Base-by-base conservation (phyloP, 192 early-diverging fungal genomes). In the Coemansia sp. region DNA sequence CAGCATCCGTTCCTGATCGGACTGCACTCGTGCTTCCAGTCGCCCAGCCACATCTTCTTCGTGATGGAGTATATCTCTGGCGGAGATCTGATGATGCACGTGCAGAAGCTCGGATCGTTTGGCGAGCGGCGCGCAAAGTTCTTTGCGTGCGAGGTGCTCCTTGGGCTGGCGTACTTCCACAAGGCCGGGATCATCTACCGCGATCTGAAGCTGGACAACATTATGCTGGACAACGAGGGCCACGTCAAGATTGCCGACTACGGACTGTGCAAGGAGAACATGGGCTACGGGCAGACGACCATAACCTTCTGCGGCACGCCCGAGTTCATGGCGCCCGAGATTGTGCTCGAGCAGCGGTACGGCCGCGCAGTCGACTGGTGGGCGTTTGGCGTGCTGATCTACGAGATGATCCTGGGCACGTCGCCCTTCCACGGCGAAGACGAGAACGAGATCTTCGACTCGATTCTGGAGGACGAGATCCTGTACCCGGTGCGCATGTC, bases 291-390 rank as follows among this genome's bases (percentile, higher is more conserved):
- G 13, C 82, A 85, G 16, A 93, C 90, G 0, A 98, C 97, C 5
- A 93, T 90, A 54, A 98, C 95, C 5, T 98, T 98, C 84, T 98
- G 96, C 72, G 97, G 97, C 40, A 99, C 97, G 32, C 96, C 96
- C 13, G 97, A 99, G 76, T 99, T 97, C 68, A 99, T 99, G 96
- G 96, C 97, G 7, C 97, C 97, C 47, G 97, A 99, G 80, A 97
- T 99, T 59, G 84, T 99, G 38, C 81, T 91, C 63, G 97, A 97
- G 77, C 92, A 97, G 83, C 92, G 92, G 48, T 99, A 99, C 74
- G 92, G 90, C 12, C 87, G 93, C n/a, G 95, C 97, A 4, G 96
- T 97, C 3, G 97, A 99, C 81, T 99, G 97, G 97, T 99, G 97
- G 97, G 94, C 97, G 3, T 94, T 93, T 77, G 91, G 91, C 59